phyloP scores from a whole-genome alignment of 495 filamentous ascomycete genomes.

The Podospora tetraspora region DNA sequence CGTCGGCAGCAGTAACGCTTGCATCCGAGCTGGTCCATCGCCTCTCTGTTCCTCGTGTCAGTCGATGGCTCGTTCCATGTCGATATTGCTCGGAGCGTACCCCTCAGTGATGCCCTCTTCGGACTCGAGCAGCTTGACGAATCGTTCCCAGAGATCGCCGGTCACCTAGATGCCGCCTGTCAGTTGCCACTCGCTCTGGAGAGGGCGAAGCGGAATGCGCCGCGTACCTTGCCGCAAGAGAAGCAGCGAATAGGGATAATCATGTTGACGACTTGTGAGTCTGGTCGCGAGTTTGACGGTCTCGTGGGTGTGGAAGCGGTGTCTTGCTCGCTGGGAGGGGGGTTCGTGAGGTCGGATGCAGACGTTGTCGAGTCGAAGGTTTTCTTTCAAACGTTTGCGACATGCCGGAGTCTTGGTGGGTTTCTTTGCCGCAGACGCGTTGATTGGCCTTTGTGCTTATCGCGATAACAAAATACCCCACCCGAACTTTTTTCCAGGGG shows the following conservation, averaged over 20 bases:
- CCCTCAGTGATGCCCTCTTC: conserved; percentile 70
- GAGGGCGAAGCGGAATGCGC: not conserved
- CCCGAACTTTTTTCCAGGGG: conserved; percentile 28
- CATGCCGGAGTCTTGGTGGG: not conserved
- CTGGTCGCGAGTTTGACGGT: not conserved
- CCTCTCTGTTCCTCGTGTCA: conserved; percentile 46
- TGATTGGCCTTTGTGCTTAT: conserved; percentile 28
- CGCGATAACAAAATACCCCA: conserved; percentile 29
- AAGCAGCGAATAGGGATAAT: conserved; percentile 98
- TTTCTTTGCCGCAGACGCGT: conserved; percentile 6
- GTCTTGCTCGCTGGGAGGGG: not conserved
- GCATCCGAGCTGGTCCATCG: conserved; percentile 88
- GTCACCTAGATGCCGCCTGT: conserved; percentile 60
- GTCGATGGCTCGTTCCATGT: not conserved
- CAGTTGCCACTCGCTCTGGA: conserved; percentile 16
- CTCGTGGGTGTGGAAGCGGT: not conserved
- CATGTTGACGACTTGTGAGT: conserved; percentile 51
- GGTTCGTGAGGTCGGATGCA: not conserved
- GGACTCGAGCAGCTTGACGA: conserved; percentile 70
- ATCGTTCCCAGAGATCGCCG: conserved; percentile 94
- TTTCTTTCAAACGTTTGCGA: conserved; percentile 6
- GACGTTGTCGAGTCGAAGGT: not conserved
- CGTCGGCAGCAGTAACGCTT: conserved; percentile 95
- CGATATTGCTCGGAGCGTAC: conserved; percentile 42
- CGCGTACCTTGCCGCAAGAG: conserved; percentile 91